Base-by-base conservation (phyloP, 179 eudicot species). In the Spinacia oleracea region DNA sequence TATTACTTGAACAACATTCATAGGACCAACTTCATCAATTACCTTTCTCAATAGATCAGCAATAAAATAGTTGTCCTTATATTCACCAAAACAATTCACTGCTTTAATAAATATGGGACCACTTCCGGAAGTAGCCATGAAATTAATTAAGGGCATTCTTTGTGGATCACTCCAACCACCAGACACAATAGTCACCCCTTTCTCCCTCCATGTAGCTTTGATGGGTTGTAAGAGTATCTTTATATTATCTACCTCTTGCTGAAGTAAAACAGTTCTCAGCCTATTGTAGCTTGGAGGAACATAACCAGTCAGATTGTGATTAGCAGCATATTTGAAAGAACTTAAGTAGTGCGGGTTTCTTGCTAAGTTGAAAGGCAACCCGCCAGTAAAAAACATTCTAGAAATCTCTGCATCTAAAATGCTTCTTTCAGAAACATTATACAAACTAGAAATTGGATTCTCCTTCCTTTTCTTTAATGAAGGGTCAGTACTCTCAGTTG, bases 1-100 rank as follows among this genome's bases (percentile, higher is more conserved):
- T 5, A 79, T 64, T 18, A 83, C 62, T 16, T 74, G 77, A 2
- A 83, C 73, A 25, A 83, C 70, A 79, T 79, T 79, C 0, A 8
- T 0, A 0, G 9, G 66, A 1, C 77, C 77, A 7, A 79, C 69
- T 16, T 40, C 31, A 20, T 74, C 58, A 31, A 60, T 23, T 2
- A 79, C 62, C 5, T 70, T 72, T 9, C 6, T 5, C 55, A 79
- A 16, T 25, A 74, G 16, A 0, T 66, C 40, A 11, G 42, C 73
- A n/a, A 83, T 23, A 3, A 12, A 18, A 50, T n/a, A n/a, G n/a
- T n/a, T n/a, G n/a, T n/a, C n/a, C n/a, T n/a, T n/a, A n/a, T n/a
- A n/a, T n/a, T n/a, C 51, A 31, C 48, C 46, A 21, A 42, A 83
- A 0, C 42, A 62, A 67, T 59, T 25, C 0, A 59, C 32, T n/a